Evolutionary conservation across 441 rosid species (phyloP), one percentile per base, ranked within the genome.

Genomic region (Mallotus repandus): DNA sequence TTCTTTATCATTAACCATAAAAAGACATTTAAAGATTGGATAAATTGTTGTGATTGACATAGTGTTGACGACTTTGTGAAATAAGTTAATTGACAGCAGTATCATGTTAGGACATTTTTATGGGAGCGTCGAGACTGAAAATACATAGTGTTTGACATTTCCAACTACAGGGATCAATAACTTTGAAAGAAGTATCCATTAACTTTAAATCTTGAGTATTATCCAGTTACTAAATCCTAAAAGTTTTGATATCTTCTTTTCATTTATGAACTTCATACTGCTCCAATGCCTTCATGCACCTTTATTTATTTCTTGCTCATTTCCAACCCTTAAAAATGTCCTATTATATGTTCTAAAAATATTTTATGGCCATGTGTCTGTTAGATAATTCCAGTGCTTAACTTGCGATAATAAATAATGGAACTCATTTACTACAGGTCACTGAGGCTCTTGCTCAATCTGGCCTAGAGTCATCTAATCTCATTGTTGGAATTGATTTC

Each of bases 401-500:
- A 63, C 49, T 70, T 58, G 56, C 49, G 38, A 65, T 19, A 16
- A 9, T n/a, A 43, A 68, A 62, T 56, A n/a, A 77, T 32, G 38
- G 22, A 53, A 66, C 65, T 76, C 48, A 32, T 53, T 79, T 61
- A 69, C 74, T 63, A 70, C 82, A 93, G 98, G 96, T 93, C 49
- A 89, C 93, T 48, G 79, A 81, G 76, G 97, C 97, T 54, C 93
- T 93, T 58, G 76, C 94, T 68, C 88, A 87, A 61, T 87, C 97
- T 48, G 98, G 98, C 50, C 80, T 93, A 52, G 98, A 93, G 82
- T 93, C 98, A 48, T 93, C 98, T 43, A 93, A 93, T 82, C 87
- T 93, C 65, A 93, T 93, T 63, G 94, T 93, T 59, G 98, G 98
- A 63, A 87, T 93, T 72, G 98, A 93, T 80, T 89, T 93, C 84